A percentile compares a stretch with the other conserved stretches of the same genome.
phyloP scores from a whole-genome alignment of 2,329 filamentous ascomycete genomes.

The Neopestalotiopsis sp. region DNA sequence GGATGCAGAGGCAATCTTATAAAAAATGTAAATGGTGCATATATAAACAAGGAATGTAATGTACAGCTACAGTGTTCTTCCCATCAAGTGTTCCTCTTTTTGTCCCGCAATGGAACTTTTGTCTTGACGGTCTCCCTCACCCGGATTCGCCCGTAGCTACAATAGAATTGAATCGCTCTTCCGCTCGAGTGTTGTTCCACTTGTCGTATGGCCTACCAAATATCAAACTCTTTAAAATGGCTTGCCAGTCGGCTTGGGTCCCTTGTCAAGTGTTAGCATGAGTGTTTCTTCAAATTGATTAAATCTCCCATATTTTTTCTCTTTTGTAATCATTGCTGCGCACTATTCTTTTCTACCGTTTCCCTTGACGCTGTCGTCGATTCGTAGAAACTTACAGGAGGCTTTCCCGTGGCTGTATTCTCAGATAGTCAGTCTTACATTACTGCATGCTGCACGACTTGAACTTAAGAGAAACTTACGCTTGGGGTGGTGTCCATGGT shows the following conservation, averaged over 20 bases:
- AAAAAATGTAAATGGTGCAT: neutral
- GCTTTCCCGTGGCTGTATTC: neutral
- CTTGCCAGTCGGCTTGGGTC: neutral
- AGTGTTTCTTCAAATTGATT: no score
- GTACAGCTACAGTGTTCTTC: neutral
- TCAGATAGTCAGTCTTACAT: neutral
- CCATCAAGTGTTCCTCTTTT: neutral
- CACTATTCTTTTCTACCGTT: no score
- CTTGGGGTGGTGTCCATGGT: slow-evolving; percentile 2
- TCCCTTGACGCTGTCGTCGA: neutral
- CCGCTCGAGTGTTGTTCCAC: neutral
- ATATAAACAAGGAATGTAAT: neutral
- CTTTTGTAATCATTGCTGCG: no score
- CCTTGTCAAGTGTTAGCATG: neutral
- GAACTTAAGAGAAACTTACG: neutral
- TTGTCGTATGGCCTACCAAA: neutral
- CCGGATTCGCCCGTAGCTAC: neutral
- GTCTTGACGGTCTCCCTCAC: neutral
- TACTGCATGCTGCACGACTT: neutral
- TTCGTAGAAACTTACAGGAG: neutral
- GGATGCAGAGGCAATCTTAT: neutral
- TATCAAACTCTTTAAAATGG: neutral
- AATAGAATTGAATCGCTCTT: neutral
- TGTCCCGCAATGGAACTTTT: neutral
- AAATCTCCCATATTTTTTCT: no score